phyloP scores from a whole-genome alignment of 2,329 filamentous ascomycete species.

The Colletotrichum spaethianum region DNA sequence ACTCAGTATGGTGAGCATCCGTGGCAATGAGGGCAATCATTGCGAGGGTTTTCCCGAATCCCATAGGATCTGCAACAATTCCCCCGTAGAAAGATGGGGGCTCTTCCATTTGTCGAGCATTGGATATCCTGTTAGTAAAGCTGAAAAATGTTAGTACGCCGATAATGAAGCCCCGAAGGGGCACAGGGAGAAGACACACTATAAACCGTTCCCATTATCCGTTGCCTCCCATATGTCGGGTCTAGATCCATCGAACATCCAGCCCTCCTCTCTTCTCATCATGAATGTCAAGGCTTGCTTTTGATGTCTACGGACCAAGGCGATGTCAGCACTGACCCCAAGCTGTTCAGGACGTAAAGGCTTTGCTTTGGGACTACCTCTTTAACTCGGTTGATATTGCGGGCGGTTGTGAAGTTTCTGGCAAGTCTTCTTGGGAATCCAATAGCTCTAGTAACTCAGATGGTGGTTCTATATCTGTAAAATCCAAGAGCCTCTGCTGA shows the following conservation, averaged over 20 bases:
- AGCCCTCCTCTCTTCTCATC: conserved; percentile 54
- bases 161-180: no score
- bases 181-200: no score
- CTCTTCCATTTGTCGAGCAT: conserved; percentile 45
- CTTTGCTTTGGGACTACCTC: conserved; percentile 42
- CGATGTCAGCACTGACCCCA: no score
- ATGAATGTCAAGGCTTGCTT: conserved; percentile 61
- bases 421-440: conserved; percentile 45
- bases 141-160: conserved; percentile 41
- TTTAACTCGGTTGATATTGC: conserved; percentile 45
- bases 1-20: conserved; percentile 38
- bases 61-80: conserved; percentile 63
- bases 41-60: conserved; percentile 60
- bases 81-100: conserved; percentile 57
- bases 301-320: conserved; percentile 53
- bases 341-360: no score
- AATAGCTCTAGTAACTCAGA: conserved; percentile 47
- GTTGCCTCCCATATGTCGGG: conserved; percentile 53
- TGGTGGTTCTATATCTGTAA: conserved; percentile 26
- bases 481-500: conserved; percentile 5
- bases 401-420: conserved; percentile 48
- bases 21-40: conserved; percentile 58
- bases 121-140: conserved; percentile 54
- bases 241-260: conserved; percentile 47
- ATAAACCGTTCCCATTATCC: conserved; percentile 25